Evolutionary conservation across 345 rosid genomes (phyloP).

Genomic region (Citropsis articulata): DNA sequence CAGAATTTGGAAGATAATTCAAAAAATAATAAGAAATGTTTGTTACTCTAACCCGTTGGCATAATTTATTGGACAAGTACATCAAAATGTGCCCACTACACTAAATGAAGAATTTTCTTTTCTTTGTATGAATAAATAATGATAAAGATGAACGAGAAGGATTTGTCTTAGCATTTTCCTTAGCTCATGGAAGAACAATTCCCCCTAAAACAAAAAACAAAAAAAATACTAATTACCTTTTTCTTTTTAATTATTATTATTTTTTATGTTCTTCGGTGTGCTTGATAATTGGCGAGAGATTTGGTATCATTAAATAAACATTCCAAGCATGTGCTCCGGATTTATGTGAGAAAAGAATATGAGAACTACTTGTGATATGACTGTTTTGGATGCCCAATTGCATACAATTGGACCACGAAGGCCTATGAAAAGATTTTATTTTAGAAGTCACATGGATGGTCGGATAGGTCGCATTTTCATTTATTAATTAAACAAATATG

Average conservation of each 20-base stretch:
- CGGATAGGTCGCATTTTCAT: too few species aligned
- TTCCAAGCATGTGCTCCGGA: slow-evolving; percentile 11
- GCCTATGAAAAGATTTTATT: background rate
- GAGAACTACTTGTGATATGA: background rate
- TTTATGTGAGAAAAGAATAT: background rate
- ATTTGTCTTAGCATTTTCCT: slow-evolving; percentile 18
- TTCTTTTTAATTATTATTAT: background rate
- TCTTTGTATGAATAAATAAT: background rate
- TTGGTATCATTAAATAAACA: background rate
- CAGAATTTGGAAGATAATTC: background rate
- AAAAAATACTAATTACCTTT: background rate
- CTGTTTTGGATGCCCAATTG: slow-evolving; percentile 7
- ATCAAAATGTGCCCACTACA: slow-evolving; percentile 18
- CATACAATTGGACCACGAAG: slow-evolving; percentile 2
- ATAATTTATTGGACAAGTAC: background rate
- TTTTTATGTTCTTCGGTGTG: background rate
- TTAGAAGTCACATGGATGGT: too few species aligned
- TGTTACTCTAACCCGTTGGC: too few species aligned
- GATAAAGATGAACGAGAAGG: background rate
- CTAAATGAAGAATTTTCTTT: slow-evolving; percentile 11
- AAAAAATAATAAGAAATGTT: too few species aligned
- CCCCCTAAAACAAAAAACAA: background rate
- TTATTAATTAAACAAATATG: too few species aligned
- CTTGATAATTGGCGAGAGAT: slow-evolving; percentile 6
- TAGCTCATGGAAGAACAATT: slow-evolving; percentile 26